Base-by-base conservation (phyloP, 169 alveolate genomes). In the Plasmodium gaboni region DNA sequence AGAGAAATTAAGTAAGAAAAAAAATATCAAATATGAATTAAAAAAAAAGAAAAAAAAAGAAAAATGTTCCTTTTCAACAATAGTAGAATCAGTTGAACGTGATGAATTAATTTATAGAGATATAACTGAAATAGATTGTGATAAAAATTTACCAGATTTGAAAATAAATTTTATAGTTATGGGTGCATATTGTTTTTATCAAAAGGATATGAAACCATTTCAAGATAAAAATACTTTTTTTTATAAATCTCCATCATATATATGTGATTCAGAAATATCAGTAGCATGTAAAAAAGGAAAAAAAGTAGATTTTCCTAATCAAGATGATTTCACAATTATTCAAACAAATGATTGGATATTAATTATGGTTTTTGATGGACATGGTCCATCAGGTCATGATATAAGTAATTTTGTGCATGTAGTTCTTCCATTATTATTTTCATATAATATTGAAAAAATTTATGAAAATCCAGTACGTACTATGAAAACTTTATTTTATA, bases 291-390 rank as follows among this genome's bases (percentile, higher is more conserved):
- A 85, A 63, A 94, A 94, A 69, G 97, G 97, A 15, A 64, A 78
- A 55, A 94, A 94, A 86, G 87, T 95, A 19, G 95, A 93, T 68
- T 85, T 70, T 26, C 95, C 96, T 1, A 94, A 94, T 78, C 95
- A 94, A 67, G 97, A 94, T 87, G 96, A 94, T 74, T 94, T 89
- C 59, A 92, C 92, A 51, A 93, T 94, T 24, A 85, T 88, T 2
- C 87, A 92, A 53, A 93, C 95, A 15, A 93, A 93, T 42, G 86
- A 76, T 19, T 88, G 94, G 93, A 88, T 93, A 6, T 76, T 94
- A 76, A 92, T 83, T 72, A 96, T 95, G 72, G 96, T 94, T 12
- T 94, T 94, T 67, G 97, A 94, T 73, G 97, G 97, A n/a, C 97
- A 94, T 93, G 97, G 97, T 12, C 93, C 95, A 6, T 93, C 92